Evolutionary conservation across 1,284 basidiomycete species (phyloP).

Genomic region (Mycosarcoma mackinlayi): DNA sequence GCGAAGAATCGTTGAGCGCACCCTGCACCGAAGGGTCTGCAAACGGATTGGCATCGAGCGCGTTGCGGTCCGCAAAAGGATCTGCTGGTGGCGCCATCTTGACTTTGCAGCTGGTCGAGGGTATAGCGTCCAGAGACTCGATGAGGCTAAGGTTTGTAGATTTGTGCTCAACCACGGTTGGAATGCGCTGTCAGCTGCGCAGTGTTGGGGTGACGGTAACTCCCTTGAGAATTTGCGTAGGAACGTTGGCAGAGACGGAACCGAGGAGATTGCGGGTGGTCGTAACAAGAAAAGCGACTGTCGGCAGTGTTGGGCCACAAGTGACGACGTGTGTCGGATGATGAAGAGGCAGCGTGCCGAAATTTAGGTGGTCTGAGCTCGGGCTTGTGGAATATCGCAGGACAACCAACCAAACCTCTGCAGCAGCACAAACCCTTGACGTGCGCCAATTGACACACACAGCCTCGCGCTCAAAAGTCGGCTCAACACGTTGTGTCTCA

Average conservation of each 20-base stretch:
- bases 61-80: constrained; percentile 59
- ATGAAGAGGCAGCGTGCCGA: not conserved
- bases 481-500: too few relatives aligned
- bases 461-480: too few relatives aligned
- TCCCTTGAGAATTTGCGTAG: too few relatives aligned
- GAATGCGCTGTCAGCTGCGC: too few relatives aligned
- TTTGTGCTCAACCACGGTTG: too few relatives aligned
- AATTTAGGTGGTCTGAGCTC: constrained; percentile 4
- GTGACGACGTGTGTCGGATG: not conserved
- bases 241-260: too few relatives aligned
- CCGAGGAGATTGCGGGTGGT: too few relatives aligned
- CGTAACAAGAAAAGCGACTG: too few relatives aligned
- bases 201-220: not conserved
- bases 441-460: too few relatives aligned
- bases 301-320: too few relatives aligned
- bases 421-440: too few relatives aligned
- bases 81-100: constrained; percentile 41
- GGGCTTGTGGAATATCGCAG: not conserved
- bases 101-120: not conserved
- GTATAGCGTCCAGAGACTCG: not conserved
- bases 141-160: too few relatives aligned
- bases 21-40: constrained; percentile 68
- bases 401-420: not conserved
- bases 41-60: constrained; percentile 68
- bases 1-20: constrained; percentile 52